phyloP scores from a whole-genome alignment of 768 basidiomycete genomes.

The Austroboletus festivus region DNA sequence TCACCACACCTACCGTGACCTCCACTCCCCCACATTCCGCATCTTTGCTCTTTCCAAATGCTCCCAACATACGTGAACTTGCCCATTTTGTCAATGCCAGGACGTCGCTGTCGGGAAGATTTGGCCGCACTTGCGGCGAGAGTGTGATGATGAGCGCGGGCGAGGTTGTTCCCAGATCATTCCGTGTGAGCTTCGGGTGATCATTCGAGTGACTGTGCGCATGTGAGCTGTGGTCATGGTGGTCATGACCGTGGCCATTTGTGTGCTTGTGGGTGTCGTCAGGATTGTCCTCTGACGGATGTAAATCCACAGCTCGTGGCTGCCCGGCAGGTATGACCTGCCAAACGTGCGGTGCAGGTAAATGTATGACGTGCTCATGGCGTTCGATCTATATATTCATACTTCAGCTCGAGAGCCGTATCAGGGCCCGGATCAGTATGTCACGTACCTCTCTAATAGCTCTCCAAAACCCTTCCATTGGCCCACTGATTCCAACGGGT shows the following conservation, averaged over 20 bases:
- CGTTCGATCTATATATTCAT: conserved; percentile 80
- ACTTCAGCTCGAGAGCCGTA: too few species aligned
- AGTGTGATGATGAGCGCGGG: conserved; percentile 70
- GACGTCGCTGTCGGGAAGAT: conserved; percentile 68
- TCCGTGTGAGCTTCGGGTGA: conserved; percentile 4
- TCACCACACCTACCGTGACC: conserved; percentile 68
- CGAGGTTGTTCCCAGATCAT: conserved; percentile 14
- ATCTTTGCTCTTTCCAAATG: conserved; percentile 43
- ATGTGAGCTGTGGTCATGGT: conserved; percentile 9
- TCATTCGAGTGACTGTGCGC: not conserved
- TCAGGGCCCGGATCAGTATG: too few species aligned
- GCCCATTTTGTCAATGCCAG: conserved; percentile 73
- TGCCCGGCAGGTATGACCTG: conserved; percentile 59
- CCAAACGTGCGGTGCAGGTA: conserved; percentile 87
- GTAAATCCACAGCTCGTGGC: conserved; percentile 9
- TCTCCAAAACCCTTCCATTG: conserved; percentile 80
- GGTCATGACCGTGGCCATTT: conserved; percentile 16
- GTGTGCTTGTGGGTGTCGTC: not conserved
- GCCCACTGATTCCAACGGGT: conserved; percentile 25
- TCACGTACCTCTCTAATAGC: conserved; percentile 76
- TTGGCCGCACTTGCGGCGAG: conserved; percentile 68
- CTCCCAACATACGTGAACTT: conserved; percentile 60
- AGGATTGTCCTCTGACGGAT: not conserved
- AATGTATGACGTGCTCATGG: conserved; percentile 78
- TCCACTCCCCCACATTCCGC: too few species aligned